Conservation (phyloP, 495 filamentous ascomycete genomes). For the Aspergillus affinis region DNA sequence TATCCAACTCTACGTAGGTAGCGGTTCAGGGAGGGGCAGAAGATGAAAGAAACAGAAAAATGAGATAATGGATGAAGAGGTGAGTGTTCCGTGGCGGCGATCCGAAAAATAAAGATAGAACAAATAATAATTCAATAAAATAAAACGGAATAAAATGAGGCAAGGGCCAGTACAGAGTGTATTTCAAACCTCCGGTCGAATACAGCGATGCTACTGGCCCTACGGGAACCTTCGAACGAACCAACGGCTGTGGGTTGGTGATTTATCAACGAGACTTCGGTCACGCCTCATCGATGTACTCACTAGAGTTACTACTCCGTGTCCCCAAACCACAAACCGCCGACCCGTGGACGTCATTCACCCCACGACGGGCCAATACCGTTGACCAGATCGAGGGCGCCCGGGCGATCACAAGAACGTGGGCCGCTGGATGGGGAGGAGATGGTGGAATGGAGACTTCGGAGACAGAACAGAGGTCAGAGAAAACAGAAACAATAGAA, state of each 20-base stretch:
- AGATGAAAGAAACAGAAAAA: neutral
- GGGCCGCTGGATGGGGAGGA: constrained; percentile 8
- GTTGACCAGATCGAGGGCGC: constrained; percentile 5
- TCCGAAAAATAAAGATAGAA: neutral
- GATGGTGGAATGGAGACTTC: too few species aligned
- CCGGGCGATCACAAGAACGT: constrained; percentile 23
- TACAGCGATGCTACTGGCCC: neutral
- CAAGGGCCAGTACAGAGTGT: too few species aligned
- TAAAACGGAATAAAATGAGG: too few species aligned
- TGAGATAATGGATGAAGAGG: neutral
- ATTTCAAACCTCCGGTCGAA: too few species aligned
- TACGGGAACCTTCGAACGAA: neutral
- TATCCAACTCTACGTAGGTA: too few species aligned
- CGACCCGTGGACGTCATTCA: constrained; percentile 16
- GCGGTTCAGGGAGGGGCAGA: too few species aligned
- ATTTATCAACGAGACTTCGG: neutral
- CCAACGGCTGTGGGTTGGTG: neutral
- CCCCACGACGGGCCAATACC: constrained; percentile 13
- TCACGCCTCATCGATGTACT: neutral
- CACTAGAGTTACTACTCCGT: neutral
- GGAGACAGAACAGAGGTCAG: constrained; percentile 2
- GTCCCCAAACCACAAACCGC: neutral
- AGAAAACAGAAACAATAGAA: neutral
- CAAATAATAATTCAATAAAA: neutral
- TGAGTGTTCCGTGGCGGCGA: too few species aligned